Base-by-base conservation (phyloP, 1,284 basidiomycete genomes). In the Ceratobasidium theobromae region DNA sequence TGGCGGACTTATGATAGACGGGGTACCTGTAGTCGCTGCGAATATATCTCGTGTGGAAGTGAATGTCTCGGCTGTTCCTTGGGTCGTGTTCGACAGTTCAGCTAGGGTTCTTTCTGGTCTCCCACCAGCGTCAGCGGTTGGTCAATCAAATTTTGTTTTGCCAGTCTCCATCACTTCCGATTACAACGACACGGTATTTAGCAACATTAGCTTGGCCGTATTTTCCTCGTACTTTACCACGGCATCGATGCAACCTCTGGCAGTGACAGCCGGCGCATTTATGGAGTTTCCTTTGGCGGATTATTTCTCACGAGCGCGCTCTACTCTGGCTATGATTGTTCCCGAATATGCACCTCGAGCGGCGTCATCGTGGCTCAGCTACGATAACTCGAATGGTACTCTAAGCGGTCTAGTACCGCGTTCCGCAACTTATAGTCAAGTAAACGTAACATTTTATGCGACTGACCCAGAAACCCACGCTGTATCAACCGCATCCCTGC, bases 181-280 rank as follows among this genome's bases (percentile, higher is more conserved):
- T 38, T 84, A 85, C 73, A 87, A 88, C 72, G 89, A 91, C 73
- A 82, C 85, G 4, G 33, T 77, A 28, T 66, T 81, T 53, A 85
- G 86, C 12, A 85, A 81, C 64, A 76, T 93, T 40, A 78, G 81
- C 4, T 70, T 95, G 58, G 81, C 81, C 14, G 75, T 90, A 25
- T 86, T 86, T 21, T 81, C 86, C 4, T 87, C 90, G 0, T 86
- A 83, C 72, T 93, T 95, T 75, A 81, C 81, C 16, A 70, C 76
- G n/a, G 75, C 82, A 18, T 77, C 77, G 12, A 75, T 92, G 40
- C 83, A 86, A 3, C 77, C 82, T n/a, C 76, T 88, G 62, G 75
- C 81, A 45, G 79, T 80, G 35, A 76, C 76, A 67, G 74, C 80
- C 69, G 77, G 85, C 69, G 70, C 79, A 74, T 68, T 73, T 28